phyloP scores from a whole-genome alignment of 495 filamentous ascomycete genomes.

The Neurospora sp. region DNA sequence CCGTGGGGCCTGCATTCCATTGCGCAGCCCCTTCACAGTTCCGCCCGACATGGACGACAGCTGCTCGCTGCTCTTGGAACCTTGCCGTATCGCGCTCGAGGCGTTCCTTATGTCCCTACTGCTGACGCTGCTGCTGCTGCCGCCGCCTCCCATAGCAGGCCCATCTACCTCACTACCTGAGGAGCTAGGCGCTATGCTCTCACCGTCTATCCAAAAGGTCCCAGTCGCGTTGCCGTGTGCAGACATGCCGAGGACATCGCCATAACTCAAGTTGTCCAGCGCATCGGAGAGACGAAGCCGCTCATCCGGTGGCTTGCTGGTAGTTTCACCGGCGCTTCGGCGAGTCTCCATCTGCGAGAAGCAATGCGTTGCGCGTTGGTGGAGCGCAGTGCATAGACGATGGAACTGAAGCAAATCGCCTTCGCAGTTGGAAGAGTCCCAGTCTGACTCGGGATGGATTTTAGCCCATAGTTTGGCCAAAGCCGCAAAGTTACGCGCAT shows the following conservation, averaged over 20 bases:
- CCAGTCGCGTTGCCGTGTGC: slow-evolving; percentile 19
- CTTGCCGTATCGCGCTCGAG: slow-evolving; percentile 27
- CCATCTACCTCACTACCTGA: slow-evolving; percentile 41
- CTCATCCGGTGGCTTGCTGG: slow-evolving; percentile 49
- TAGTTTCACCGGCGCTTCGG: slow-evolving; percentile 43
- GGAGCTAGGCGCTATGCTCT: slow-evolving; percentile 30
- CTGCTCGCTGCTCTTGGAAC: slow-evolving; percentile 25
- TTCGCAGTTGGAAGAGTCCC: slow-evolving; percentile 38
- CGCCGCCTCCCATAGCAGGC: neutral
- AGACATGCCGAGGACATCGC: slow-evolving; percentile 25
- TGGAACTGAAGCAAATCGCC: slow-evolving; percentile 66
- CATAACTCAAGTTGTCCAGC: slow-evolving; percentile 54
- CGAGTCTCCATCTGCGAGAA: slow-evolving; percentile 19
- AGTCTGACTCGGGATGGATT: slow-evolving; percentile 34
- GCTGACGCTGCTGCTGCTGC: slow-evolving; percentile 19
- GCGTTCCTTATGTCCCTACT: slow-evolving; percentile 32
- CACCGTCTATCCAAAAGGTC: slow-evolving; percentile 24
- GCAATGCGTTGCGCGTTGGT: slow-evolving; percentile 50
- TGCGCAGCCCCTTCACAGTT: slow-evolving; percentile 28
- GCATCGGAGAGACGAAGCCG: slow-evolving; percentile 62
- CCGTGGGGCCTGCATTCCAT: slow-evolving; percentile 25
- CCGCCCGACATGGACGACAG: slow-evolving; percentile 15
- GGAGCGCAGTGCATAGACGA: slow-evolving; percentile 56
- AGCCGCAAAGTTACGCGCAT: slow-evolving; percentile 78
- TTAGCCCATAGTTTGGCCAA: slow-evolving; percentile 84